phyloP scores from a whole-genome alignment of 2,329 filamentous ascomycete species.

The Madurella mycetomatis region DNA sequence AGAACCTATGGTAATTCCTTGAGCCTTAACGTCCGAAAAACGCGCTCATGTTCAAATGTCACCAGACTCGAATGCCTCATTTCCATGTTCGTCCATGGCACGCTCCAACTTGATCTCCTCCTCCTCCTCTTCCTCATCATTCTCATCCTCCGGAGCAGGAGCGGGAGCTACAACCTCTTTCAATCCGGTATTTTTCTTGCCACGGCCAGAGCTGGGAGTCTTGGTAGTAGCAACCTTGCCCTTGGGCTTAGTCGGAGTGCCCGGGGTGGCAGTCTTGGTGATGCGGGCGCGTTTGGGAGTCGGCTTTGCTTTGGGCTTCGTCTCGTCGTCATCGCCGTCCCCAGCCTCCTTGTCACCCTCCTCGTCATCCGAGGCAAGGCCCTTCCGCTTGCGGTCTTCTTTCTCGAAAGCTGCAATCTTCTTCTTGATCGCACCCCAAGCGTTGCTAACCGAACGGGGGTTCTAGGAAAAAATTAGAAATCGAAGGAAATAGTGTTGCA shows the following conservation, averaged over 20 bases:
- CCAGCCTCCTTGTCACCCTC: too few species aligned
- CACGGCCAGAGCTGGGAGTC: neutral
- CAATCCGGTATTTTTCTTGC: neutral
- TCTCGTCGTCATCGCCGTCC: neutral
- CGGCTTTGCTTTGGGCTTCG: neutral
- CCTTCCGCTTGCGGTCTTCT: neutral
- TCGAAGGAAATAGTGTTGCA: neutral
- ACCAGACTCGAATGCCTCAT: too few species aligned
- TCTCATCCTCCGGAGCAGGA: too few species aligned
- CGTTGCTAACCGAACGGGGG: slow-evolving; percentile 1
- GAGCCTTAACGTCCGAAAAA: too few species aligned
- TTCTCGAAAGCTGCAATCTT: slow-evolving; percentile 2
- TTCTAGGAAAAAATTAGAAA: neutral
- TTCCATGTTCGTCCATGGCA: too few species aligned
- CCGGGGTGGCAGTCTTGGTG: neutral
- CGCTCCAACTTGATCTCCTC: too few species aligned
- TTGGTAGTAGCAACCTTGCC: neutral
- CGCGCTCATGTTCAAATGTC: too few species aligned
- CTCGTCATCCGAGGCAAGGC: neutral
- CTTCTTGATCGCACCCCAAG: slow-evolving; percentile 4
- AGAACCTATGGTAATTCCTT: too few species aligned
- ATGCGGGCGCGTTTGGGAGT: neutral
- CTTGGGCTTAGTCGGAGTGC: neutral
- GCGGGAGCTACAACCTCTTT: too few species aligned
- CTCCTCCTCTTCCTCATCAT: too few species aligned